These are phyloP conservation scores for Veloporphyrellus conicus DNA, from an alignment of 1,284 basidiomycete species.

Conservation along the genomic window DNA sequence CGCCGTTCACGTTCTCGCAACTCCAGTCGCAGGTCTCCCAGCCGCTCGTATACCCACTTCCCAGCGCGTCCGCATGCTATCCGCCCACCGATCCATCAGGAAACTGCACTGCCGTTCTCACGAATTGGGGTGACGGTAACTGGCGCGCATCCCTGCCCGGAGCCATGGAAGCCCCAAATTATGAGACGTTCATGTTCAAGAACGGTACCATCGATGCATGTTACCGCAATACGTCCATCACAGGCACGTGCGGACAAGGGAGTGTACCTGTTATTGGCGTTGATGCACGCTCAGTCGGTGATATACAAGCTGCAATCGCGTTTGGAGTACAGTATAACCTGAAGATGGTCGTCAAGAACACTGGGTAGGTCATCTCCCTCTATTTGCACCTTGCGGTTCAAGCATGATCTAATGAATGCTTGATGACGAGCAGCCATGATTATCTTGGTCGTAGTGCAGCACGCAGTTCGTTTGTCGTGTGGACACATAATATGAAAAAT, in stretches of 20 bases:
- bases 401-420: not conserved
- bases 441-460: conserved; percentile 39
- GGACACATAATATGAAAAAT: conserved; percentile 38
- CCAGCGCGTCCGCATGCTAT: conserved; percentile 28
- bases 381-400: too few species aligned
- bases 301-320: conserved; percentile 37
- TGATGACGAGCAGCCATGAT: conserved; percentile 29
- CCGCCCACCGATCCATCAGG: conserved; percentile 14
- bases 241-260: conserved; percentile 10
- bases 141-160: too few species aligned
- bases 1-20: conserved; percentile 30
- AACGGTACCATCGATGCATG: not conserved
- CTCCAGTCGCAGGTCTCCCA: conserved; percentile 32
- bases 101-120: conserved; percentile 21
- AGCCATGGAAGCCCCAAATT: not conserved
- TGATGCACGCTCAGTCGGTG: conserved; percentile 31
- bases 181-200: not conserved
- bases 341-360: conserved; percentile 47
- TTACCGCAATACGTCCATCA: not conserved
- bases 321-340: conserved; percentile 37
- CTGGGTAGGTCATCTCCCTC: conserved; percentile 33
- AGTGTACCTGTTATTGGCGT: conserved; percentile 18
- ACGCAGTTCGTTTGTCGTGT: conserved; percentile 36
- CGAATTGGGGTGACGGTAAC: too few species aligned
- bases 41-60: conserved; percentile 27